phyloP scores from a whole-genome alignment of 306 rosid species.

The Bauhinia variegata region DNA sequence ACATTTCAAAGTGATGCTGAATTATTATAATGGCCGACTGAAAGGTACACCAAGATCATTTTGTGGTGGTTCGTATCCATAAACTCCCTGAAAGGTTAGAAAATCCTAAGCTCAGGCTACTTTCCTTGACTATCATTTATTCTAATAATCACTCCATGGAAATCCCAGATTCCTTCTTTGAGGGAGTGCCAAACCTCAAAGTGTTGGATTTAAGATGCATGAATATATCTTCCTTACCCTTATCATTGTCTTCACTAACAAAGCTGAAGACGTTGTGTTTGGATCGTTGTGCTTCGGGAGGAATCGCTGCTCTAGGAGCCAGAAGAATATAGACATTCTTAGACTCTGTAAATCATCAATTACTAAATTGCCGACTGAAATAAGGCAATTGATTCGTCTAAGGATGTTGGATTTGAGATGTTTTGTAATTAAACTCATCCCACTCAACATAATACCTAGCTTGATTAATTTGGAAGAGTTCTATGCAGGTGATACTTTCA shows the following conservation, averaged over 20 bases:
- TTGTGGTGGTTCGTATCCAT: too few relatives aligned
- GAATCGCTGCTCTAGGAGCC: background rate
- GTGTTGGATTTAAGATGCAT: background rate
- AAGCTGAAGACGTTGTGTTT: background rate
- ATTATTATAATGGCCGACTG: background rate
- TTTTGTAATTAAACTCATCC: too few relatives aligned
- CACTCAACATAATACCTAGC: too few relatives aligned
- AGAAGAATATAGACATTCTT: slow-evolving; percentile 15
- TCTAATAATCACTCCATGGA: too few relatives aligned
- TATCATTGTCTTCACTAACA: background rate
- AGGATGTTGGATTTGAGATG: too few relatives aligned
- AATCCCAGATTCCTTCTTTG: background rate
- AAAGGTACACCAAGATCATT: background rate
- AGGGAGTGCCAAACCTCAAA: background rate
- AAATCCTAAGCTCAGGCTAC: background rate
- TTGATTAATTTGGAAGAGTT: too few relatives aligned
- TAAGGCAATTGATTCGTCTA: too few relatives aligned
- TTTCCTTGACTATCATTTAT: fast-evolving
- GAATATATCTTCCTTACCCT: background rate
- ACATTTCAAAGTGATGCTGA: background rate
- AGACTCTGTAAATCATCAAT: fast-evolving
- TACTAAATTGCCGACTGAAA: background rate
- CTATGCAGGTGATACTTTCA: background rate
- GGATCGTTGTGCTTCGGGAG: background rate
- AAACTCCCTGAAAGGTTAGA: slow-evolving; percentile 17